Base-by-base conservation (phyloP, 441 rosid genomes). In the Brassica hybrid region DNA sequence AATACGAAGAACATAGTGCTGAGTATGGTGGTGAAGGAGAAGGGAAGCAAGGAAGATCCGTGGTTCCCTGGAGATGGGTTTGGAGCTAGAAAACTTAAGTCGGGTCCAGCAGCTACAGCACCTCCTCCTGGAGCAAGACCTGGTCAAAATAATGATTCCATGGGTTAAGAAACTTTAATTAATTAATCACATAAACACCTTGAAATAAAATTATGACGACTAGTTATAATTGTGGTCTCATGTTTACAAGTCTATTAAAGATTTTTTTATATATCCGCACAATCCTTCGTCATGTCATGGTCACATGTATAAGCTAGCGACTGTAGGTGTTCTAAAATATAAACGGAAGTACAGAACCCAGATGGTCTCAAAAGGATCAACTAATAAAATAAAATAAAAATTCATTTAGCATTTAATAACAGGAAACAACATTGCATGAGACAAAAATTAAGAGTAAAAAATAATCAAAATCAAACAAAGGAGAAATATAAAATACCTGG, bases 101-200 rank as follows among this genome's bases (percentile, higher is more conserved):
- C 74, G 0, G 80, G 80, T 54, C 79, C 82, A 64, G 69, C 54
- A 58, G 76, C 73, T 13, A 1, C 65, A 21, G 60, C 60, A 18
- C 34, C 78, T 34, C 19, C 73, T 72, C 71, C 79, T 10, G 83
- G 83, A 65, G 83, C 69, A 16, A 80, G 41, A 25, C 61, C 83
- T 80, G 56, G 19, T n/a, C 8, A 10, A 8, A 17, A 25, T 2
- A 27, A 13, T 1, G 54, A 19, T 48, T 10, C 58, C 50, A 72
- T n/a, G n/a, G 17, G 45, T 41, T 23, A 62, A 34, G 43, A 62
- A 66, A 61, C 6, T 19, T n/a, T n/a, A n/a, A 69, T 61, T 8
- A 68, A 58, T 25, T 4, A 68, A 67, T 25, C 30, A 7, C 52
- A n/a, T 48, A 23, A 68, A 68, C 23, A 52, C 27, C 16, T 30